Percentiles rank a stretch among this genome's conserved stretches.
Evolutionary conservation across 176 grass and related monocot genomes (phyloP).

Genomic region (Avena sativa): DNA sequence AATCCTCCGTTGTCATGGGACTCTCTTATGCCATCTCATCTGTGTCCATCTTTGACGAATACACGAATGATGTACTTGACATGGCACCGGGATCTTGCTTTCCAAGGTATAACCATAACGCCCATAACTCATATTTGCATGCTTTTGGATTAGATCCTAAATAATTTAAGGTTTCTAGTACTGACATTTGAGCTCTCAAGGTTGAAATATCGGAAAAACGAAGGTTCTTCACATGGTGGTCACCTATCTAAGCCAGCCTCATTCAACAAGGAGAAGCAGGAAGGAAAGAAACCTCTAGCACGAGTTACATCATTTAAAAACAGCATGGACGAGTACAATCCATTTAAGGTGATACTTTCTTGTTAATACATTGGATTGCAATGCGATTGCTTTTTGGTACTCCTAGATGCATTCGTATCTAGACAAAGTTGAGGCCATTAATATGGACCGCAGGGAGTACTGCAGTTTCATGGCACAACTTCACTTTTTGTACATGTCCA

Average conservation of each 20-base stretch:
- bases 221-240: conserved; percentile 31
- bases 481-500: conserved; percentile 7
- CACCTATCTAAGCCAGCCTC: conserved; percentile 62
- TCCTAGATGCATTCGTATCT: too few species aligned
- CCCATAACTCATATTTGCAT: conserved; percentile 10
- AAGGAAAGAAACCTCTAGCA: conserved; percentile 64
- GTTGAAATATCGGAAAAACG: conserved; percentile 68
- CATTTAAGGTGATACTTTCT: conserved; percentile 77
- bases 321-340: conserved; percentile 78
- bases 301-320: conserved; percentile 87
- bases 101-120: conserved; percentile 62
- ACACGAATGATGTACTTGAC: conserved; percentile 93
- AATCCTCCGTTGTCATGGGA: conserved; percentile 79
- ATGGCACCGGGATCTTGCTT: conserved; percentile 97
- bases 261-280: conserved; percentile 67
- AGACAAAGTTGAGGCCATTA: too few species aligned
- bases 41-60: conserved; percentile 94
- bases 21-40: conserved; percentile 74
- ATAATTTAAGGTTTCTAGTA: conserved; percentile 25
- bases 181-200: conserved; percentile 52
- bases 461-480: neutral
- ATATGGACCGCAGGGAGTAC: too few species aligned
- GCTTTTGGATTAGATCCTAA: conserved; percentile 12
- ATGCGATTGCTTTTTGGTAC: neutral
- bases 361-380: neutral